A percentile compares a stretch with the other conserved stretches of the same genome.
Evolutionary conservation across 768 basidiomycete genomes (phyloP).

Genomic region (Ramaria sp.): DNA sequence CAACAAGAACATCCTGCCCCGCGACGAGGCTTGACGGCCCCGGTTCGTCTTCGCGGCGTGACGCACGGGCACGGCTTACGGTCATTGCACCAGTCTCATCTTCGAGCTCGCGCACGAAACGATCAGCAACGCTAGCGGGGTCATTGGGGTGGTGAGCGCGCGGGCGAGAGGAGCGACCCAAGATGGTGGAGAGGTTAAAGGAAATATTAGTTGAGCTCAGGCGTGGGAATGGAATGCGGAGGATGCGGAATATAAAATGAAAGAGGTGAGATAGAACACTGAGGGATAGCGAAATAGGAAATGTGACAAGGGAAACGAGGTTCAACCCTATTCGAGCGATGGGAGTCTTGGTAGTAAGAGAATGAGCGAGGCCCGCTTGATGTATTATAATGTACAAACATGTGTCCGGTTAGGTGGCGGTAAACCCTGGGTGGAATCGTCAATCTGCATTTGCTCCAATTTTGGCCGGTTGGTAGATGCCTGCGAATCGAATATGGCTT

Average conservation of each 20-base stretch:
- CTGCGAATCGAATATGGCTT: slow-evolving; percentile 41
- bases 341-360: neutral
- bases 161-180: slow-evolving; percentile 20
- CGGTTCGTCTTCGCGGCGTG: slow-evolving; percentile 16
- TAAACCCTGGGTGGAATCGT: slow-evolving; percentile 37
- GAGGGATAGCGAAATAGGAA: slow-evolving; percentile 47
- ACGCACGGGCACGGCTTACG: slow-evolving; percentile 32
- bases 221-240: slow-evolving; percentile 59
- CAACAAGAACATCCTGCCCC: neutral
- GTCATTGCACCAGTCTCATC: slow-evolving; percentile 74
- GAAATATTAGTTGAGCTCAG: slow-evolving; percentile 30
- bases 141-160: slow-evolving; percentile 15
- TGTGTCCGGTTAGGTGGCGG: slow-evolving; percentile 11
- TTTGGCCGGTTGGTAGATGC: slow-evolving; percentile 5
- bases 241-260: slow-evolving; percentile 52
- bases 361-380: too few species aligned
- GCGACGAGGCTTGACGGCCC: slow-evolving; percentile 26
- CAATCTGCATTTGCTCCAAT: slow-evolving; percentile 37
- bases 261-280: slow-evolving; percentile 49
- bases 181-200: slow-evolving; percentile 35
- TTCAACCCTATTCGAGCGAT: slow-evolving; percentile 10
- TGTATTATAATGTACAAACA: neutral
- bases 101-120: slow-evolving; percentile 73
- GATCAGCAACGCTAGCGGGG: slow-evolving; percentile 49
- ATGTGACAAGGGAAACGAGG: slow-evolving; percentile 27